phyloP scores from a whole-genome alignment of 2,329 filamentous ascomycete species.

The Pseudogymnoascus sp. region DNA sequence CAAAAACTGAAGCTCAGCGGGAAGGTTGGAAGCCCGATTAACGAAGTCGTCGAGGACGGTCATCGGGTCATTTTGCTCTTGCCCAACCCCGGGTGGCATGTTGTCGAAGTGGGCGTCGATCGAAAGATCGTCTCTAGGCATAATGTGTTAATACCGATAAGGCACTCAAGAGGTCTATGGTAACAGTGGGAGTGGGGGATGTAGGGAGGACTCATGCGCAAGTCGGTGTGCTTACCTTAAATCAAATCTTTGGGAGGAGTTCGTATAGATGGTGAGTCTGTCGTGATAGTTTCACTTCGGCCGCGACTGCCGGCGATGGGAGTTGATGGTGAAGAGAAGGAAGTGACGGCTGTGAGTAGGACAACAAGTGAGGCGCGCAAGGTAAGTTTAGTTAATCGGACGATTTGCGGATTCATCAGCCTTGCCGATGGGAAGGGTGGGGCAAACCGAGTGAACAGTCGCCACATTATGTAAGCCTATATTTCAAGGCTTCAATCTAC shows the following conservation, averaged over 20 bases:
- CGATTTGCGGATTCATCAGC: neutral
- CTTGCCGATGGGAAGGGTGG: neutral
- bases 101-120: conserved; percentile 47
- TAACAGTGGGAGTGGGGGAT: neutral
- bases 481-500: neutral
- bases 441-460: neutral
- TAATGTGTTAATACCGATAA: conserved; percentile 47
- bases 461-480: neutral
- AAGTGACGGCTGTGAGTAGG: neutral
- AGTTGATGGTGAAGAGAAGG: neutral
- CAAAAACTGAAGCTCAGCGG: conserved; percentile 73
- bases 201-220: neutral
- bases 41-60: conserved; percentile 73
- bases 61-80: conserved; percentile 54
- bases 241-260: neutral
- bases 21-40: conserved; percentile 66
- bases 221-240: neutral
- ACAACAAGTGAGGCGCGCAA: neutral
- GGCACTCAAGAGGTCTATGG: neutral
- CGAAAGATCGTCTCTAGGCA: conserved; percentile 66
- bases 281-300: neutral
- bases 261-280: neutral
- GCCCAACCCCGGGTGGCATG: conserved; percentile 45
- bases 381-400: neutral
- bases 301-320: neutral